A percentile compares a stretch with the other conserved stretches of the same genome.
Evolutionary conservation across 2,329 filamentous ascomycete species (phyloP).

Genomic region (Aspergillus clavatus): DNA sequence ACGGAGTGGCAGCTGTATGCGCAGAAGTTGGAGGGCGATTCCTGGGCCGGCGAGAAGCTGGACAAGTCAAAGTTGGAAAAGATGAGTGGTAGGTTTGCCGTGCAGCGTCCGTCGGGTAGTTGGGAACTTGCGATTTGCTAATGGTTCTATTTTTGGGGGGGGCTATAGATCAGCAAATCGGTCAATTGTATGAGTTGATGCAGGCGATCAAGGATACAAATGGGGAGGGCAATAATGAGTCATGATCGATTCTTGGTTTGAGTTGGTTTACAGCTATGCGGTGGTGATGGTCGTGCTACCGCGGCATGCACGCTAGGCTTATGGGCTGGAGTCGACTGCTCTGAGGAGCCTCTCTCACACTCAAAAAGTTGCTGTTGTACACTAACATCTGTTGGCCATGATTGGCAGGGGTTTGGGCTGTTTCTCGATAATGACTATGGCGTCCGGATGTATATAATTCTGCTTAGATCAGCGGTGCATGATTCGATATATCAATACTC

Average conservation of each 20-base stretch:
- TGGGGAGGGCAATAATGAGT: constrained; percentile 28
- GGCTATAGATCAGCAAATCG: constrained; percentile 76
- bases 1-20: constrained; percentile 96
- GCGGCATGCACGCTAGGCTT: too few relatives aligned
- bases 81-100: constrained; percentile 71
- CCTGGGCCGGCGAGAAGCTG: constrained; percentile 79
- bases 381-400: too few relatives aligned
- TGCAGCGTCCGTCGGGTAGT: constrained; percentile 1
- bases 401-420: too few relatives aligned
- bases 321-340: too few relatives aligned
- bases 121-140: constrained; percentile 1
- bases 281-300: too few relatives aligned
- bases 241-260: not conserved
- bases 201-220: constrained; percentile 61
- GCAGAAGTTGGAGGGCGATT: constrained; percentile 81
- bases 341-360: too few relatives aligned
- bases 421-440: too few relatives aligned
- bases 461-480: too few relatives aligned
- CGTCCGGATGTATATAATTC: too few relatives aligned
- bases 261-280: not conserved
- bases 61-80: constrained; percentile 81
- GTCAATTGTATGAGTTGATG: constrained; percentile 93
- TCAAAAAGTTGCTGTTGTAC: too few relatives aligned
- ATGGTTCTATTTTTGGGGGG: constrained; percentile 4
- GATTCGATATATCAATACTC: too few relatives aligned